Conservation (phyloP, 1,284 basidiomycete genomes). For the Irpex lacteus region DNA sequence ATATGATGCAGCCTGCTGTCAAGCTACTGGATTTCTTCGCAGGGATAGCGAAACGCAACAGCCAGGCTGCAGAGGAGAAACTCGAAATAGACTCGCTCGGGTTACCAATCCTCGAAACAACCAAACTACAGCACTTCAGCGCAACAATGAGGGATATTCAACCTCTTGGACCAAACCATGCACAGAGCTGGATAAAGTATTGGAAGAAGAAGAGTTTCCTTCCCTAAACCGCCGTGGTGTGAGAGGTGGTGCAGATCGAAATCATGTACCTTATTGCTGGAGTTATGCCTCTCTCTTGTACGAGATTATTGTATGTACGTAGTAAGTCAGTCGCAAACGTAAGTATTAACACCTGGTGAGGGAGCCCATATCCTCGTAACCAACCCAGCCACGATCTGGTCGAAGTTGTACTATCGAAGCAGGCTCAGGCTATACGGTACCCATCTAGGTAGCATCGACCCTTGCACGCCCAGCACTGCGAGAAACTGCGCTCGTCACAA, state of each 20-base stretch:
- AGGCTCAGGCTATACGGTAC: no score
- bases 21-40: slow-evolving; percentile 16
- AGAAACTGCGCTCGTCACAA: no score
- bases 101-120: slow-evolving; percentile 8
- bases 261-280: no score
- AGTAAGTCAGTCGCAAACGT: no score
- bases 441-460: no score
- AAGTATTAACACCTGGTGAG: no score
- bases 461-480: no score
- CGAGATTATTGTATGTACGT: no score
- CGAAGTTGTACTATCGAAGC: no score
- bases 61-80: background rate
- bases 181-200: slow-evolving; percentile 9
- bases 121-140: slow-evolving; percentile 4
- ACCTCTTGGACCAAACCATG: slow-evolving; percentile 1
- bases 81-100: slow-evolving; percentile 12
- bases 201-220: slow-evolving; percentile 9
- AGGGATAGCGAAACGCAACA: background rate
- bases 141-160: background rate
- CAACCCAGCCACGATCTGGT: no score
- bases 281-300: no score
- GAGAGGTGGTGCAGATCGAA: background rate
- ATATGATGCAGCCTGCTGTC: slow-evolving; percentile 12
- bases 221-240: background rate
- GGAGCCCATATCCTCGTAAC: no score